A percentile compares a stretch with the other conserved stretches of the same genome.
Conservation (phyloP, 1,284 basidiomycete genomes). For the Termitomyces sp. region DNA sequence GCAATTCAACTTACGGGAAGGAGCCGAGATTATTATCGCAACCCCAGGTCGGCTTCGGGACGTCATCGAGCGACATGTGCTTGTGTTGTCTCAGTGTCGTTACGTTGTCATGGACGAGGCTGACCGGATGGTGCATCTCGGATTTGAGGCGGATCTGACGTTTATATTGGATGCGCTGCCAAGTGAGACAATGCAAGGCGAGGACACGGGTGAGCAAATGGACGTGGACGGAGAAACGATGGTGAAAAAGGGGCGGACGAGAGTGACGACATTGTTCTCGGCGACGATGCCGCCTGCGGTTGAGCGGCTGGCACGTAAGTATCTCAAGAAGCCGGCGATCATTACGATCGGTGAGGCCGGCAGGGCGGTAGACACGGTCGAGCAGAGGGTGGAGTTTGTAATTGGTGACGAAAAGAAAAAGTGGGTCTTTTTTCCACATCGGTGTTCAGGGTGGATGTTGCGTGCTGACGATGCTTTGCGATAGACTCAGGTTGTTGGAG, state of each 20-base stretch:
- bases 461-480: constrained; percentile 5
- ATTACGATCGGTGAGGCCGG: constrained; percentile 98
- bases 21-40: constrained; percentile 97
- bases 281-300: constrained; percentile 98
- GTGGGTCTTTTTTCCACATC: constrained; percentile 43
- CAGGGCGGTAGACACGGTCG: constrained; percentile 95
- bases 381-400: constrained; percentile 94
- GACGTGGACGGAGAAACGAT: constrained; percentile 60
- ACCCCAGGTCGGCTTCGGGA: constrained; percentile 98
- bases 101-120: constrained; percentile 99
- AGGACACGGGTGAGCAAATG: constrained; percentile 63
- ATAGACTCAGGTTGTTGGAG: constrained; percentile 77
- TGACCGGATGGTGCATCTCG: constrained; percentile 97
- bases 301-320: constrained; percentile 90
- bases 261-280: constrained; percentile 92
- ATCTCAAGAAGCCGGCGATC: constrained; percentile 86
- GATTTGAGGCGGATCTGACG: constrained; percentile 91
- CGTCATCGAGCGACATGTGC: constrained; percentile 91
- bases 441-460: not conserved
- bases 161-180: constrained; percentile 95
- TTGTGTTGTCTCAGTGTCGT: constrained; percentile 93
- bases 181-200: constrained; percentile 79
- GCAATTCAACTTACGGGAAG: constrained; percentile 91
- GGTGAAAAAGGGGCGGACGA: constrained; percentile 70
- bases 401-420: constrained; percentile 93